Evolutionary conservation across 352 stramenopile genomes (phyloP).

Genomic region (Phytopythium boreale): DNA sequence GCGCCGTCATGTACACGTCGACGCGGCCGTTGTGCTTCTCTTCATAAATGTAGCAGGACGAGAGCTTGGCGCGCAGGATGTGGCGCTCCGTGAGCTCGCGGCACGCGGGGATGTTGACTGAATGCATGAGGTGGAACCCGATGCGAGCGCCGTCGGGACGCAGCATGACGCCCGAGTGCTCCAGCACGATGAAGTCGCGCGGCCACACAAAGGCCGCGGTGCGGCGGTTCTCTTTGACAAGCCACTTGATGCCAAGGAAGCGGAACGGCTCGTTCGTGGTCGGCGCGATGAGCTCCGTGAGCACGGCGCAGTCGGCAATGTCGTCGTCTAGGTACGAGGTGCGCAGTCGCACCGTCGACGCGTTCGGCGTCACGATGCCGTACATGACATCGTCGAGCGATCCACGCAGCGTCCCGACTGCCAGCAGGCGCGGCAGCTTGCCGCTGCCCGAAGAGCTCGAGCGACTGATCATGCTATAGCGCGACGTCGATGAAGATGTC

Average conservation of each 20-base stretch:
- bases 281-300: conserved; percentile 38
- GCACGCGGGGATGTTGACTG: conserved; percentile 32
- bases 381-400: conserved; percentile 64
- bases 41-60: conserved; percentile 54
- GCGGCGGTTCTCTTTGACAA: conserved; percentile 39
- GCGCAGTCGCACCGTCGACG: conserved; percentile 29
- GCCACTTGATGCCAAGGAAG: conserved; percentile 60
- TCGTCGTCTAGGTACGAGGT: conserved; percentile 51
- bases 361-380: conserved; percentile 38
- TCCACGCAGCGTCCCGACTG: conserved; percentile 33
- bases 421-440: conserved; percentile 29
- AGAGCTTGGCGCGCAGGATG: conserved; percentile 46
- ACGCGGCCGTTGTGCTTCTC: conserved; percentile 45
- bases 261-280: conserved; percentile 39
- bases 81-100: conserved; percentile 31
- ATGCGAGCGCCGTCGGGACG: conserved; percentile 42
- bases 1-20: conserved; percentile 62
- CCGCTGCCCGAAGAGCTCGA: not conserved
- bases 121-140: conserved; percentile 57
- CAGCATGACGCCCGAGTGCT: conserved; percentile 49
- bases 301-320: conserved; percentile 43
- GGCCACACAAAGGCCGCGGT: conserved; percentile 33
- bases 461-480: not conserved
- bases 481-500: not conserved
- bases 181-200: conserved; percentile 52